Conservation (phyloP, 257 asterid genomes). For the Solanum pimpinellifolium region DNA sequence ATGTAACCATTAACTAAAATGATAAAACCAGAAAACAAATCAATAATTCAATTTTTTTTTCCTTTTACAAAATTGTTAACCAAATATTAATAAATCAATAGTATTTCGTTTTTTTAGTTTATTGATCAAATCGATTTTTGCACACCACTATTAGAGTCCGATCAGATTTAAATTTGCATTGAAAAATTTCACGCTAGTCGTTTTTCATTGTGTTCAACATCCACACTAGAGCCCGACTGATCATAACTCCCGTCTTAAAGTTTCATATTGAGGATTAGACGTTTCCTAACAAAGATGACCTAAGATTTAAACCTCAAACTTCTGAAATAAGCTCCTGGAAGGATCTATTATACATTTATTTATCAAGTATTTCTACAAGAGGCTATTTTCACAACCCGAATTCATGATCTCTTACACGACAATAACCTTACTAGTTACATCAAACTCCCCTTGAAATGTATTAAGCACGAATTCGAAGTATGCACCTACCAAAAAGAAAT, state of each 20-base stretch:
- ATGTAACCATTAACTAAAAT: no score
- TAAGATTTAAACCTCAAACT: not conserved
- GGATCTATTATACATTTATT: no score
- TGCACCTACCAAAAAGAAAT: no score
- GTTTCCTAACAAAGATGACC: not conserved
- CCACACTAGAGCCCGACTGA: not conserved
- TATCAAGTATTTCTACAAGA: no score
- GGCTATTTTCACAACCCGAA: not conserved
- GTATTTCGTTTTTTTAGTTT: no score
- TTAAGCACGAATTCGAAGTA: not conserved
- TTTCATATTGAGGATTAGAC: not conserved
- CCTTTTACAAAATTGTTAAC: no score
- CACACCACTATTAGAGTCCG: not conserved
- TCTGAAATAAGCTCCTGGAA: not conserved
- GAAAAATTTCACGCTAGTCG: not conserved
- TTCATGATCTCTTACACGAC: not conserved
- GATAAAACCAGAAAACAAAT: no score
- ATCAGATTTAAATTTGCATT: not conserved
- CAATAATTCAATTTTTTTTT: no score
- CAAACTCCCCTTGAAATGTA: not conserved
- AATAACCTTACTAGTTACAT: no score
- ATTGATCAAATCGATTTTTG: not conserved
- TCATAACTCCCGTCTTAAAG: not conserved
- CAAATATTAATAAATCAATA: no score
- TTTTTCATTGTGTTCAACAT: not conserved